Evolutionary conservation across 257 asterid species (phyloP), one percentile per base, ranked within the genome.

Genomic region (Solanum sparsipilum): DNA sequence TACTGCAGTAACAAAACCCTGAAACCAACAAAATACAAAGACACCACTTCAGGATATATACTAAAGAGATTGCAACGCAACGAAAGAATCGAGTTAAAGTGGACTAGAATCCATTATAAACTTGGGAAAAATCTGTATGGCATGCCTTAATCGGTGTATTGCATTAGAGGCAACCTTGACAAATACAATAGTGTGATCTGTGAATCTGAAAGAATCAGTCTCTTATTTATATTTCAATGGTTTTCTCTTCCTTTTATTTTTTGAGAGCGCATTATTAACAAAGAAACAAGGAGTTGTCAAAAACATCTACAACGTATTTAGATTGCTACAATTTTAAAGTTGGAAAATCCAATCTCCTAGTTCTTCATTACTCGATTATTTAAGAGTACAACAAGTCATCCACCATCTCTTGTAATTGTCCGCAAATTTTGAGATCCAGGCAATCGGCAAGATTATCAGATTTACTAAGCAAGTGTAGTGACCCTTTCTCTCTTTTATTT

Each of bases 1-100:
- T 78, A 94, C 99, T 44, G 98, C 96, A 46, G 98, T 91, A 87
- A 97, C 98, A 90, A 97, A 97, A 75, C 99, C 99, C 99, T 97
- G 98, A 83, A 92, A 87, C 27, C 83, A 88, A 88, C 65, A 58
- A 79, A 82, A 31, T 23, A 56, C 48, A 16, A 87, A 75, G 60
- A 46, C 73, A 36, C 82, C 58, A 41, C 81, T 29, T 32, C 21
- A 35, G 44, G 75, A 84, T 58, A 75, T 29, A 84, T 7, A 36
- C 84, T 31, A 44, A 44, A 27, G 56, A 75, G 39, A 44, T 27
- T 5, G 27, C 67, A 79, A 79, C n/a, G 25, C 67, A 79, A 46
- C 63, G 10, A 16, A 46, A 79, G 39, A 58, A 79, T 18, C 18
- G 2, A 29, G 39, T 79, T 44, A 79, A 8, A 44, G 67, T 46